Base-by-base conservation (phyloP, 352 stramenopile genomes). In the Phytophthora ohioensis region DNA sequence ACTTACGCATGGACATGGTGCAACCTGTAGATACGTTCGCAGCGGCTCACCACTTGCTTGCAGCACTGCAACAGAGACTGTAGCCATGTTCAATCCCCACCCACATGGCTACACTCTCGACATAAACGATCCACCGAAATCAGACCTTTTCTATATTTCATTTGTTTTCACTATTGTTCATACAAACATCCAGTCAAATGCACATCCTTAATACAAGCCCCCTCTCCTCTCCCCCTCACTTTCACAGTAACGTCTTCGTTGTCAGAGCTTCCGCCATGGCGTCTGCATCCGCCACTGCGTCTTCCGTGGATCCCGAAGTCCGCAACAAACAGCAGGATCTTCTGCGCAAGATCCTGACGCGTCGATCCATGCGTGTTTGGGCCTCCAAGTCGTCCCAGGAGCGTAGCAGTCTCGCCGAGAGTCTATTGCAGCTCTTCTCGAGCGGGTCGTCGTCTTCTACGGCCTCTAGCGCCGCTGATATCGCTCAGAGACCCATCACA, bases 351-450 rank as follows among this genome's bases (percentile, higher is more conserved):
- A 75, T 92, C 38, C 64, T 87, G 41, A 69, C 75, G 64, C 84
- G 82, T 66, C 82, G 75, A 56, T 64, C 46, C 30, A 61, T 92
- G 69, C 81, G 80, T n/a, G 39, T 81, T 3, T 92, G 85, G 85
- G 70, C 78, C 1, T 80, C 78, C 31, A 91, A 91, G 53, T 78
- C 80, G 46, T 56, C 57, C 5, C 85, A 91, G 69, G 85, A 92
- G 76, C 79, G 80, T n/a, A 49, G 49, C 30, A 58, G 76, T 45
- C 67, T 91, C 36, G 82, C 81, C 35, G 82, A 85, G 36, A 78
- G 79, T 45, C 59, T 92, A 3, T 49, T 89, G 39, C 82, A 91
- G 55, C 74, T 92, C 12, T 92, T 92, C 63, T 88, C 79, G 9
- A 83, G 76, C 36, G 70, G 67, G 7, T 72, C 81, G 5, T 70